Evolutionary conservation across 192 early-diverging fungal genomes (phyloP).

Genomic region (Linnemannia elongata): DNA sequence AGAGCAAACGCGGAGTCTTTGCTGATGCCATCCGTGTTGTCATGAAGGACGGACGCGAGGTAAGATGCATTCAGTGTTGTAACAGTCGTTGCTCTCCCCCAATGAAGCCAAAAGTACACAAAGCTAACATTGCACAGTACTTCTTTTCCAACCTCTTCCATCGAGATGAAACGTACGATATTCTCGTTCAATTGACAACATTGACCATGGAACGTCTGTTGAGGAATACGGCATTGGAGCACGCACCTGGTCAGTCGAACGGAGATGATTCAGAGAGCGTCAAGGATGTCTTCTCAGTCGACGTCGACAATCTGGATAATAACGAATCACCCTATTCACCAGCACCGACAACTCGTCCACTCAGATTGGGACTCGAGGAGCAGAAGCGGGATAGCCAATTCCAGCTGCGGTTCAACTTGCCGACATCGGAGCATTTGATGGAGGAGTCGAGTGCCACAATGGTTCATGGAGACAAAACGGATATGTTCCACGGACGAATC

Average conservation of each 20-base stretch:
- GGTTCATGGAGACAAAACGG: slow-evolving; percentile 64
- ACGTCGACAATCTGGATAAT: slow-evolving; percentile 45
- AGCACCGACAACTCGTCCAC: slow-evolving; percentile 59
- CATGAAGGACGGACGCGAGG: slow-evolving; percentile 84
- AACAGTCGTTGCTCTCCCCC: background rate
- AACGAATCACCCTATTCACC: slow-evolving; percentile 36
- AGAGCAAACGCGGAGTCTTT: slow-evolving; percentile 91
- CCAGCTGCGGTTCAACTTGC: slow-evolving; percentile 83
- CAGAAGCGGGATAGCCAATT: slow-evolving; percentile 86
- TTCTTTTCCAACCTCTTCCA: slow-evolving; percentile 96
- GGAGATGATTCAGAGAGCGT: slow-evolving; percentile 35
- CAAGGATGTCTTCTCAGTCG: slow-evolving; percentile 54
- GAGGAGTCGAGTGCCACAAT: slow-evolving; percentile 74
- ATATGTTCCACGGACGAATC: slow-evolving; percentile 72
- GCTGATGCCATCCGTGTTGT: slow-evolving; percentile 90
- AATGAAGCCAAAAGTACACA: background rate
- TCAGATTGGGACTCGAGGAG: slow-evolving; percentile 73
- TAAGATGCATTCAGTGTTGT: slow-evolving; percentile 29
- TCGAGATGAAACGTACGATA: slow-evolving; percentile 95
- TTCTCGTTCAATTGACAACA: slow-evolving; percentile 91
- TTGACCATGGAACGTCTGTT: slow-evolving; percentile 90
- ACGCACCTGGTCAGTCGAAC: slow-evolving; percentile 67
- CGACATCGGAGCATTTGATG: slow-evolving; percentile 79
- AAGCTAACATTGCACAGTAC: slow-evolving; percentile 65
- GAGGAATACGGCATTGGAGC: slow-evolving; percentile 82